These are phyloP conservation scores for Phoma sp. DNA, from an alignment of 2,329 filamentous ascomycete genomes.

Conservation along the genomic window DNA sequence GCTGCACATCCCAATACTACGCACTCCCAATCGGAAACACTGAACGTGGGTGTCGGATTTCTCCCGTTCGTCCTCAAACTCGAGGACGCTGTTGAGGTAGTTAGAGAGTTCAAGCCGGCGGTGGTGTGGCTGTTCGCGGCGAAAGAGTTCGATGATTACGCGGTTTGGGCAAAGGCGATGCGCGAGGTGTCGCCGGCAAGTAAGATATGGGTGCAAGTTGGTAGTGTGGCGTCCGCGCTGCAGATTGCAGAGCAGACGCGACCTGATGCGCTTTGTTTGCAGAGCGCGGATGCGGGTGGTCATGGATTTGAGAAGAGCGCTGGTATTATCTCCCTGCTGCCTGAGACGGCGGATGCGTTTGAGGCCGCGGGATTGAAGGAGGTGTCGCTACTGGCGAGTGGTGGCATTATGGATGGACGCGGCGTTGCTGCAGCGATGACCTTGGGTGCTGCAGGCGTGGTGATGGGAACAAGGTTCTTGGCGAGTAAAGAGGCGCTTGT, in stretches of 20 bases:
- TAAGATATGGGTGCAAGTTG: conserved; percentile 67
- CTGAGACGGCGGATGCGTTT: conserved; percentile 63
- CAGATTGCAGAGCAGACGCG: conserved; percentile 57
- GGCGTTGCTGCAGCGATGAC: conserved; percentile 65
- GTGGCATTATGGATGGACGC: conserved; percentile 66
- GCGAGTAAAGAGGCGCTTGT: conserved; percentile 58
- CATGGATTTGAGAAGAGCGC: conserved; percentile 66
- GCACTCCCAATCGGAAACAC: conserved; percentile 10
- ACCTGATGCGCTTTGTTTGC: conserved; percentile 67
- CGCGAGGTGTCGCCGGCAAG: conserved; percentile 45
- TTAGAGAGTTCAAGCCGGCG: conserved; percentile 62
- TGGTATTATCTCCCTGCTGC: conserved; percentile 65
- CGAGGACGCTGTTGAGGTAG: conserved; percentile 58
- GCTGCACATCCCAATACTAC: background rate
- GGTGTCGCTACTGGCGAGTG: conserved; percentile 61
- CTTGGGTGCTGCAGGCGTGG: conserved; percentile 62
- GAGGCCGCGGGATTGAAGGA: conserved; percentile 31
- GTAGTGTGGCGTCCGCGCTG: conserved; percentile 64
- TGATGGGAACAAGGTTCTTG: conserved; percentile 71
- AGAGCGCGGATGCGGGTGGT: conserved; percentile 70
- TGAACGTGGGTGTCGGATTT: conserved; percentile 68
- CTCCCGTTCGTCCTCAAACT: conserved; percentile 59
- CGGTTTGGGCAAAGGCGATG: conserved; percentile 45
- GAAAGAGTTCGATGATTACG: conserved; percentile 49
- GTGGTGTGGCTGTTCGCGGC: conserved; percentile 75